A percentile compares a stretch with the other conserved stretches of the same genome.
Conservation (phyloP, 129 eudicot genomes). For the Chrysanthemum makinoi region DNA sequence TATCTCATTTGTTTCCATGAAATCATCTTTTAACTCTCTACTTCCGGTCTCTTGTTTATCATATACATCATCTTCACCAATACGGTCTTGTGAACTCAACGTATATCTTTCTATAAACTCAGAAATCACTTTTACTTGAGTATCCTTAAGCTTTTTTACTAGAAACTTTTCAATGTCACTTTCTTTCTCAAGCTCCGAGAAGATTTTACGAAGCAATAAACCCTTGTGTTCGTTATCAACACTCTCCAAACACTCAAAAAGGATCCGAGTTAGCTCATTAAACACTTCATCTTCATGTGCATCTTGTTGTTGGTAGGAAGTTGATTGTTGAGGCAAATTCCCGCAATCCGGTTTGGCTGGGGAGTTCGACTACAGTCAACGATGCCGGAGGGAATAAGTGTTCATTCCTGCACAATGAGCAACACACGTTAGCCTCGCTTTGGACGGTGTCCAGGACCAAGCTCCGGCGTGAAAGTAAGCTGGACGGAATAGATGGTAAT, state of each 20-base stretch:
- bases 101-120: conserved; percentile 3
- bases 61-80: not conserved
- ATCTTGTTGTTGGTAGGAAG: not conserved
- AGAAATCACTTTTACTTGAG: conserved; percentile 22
- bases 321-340: no score
- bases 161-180: not conserved
- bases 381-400: no score
- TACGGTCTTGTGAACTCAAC: not conserved
- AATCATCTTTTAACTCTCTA: conserved; percentile 12
- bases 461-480: no score
- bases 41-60: conserved; percentile 3
- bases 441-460: no score
- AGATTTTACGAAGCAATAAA: conserved; percentile 12
- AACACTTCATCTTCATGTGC: conserved; percentile 16
- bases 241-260: conserved; percentile 18
- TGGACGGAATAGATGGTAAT: no score
- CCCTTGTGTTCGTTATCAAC: conserved; percentile 21
- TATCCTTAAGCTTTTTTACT: conserved; percentile 12
- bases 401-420: no score
- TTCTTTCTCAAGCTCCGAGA: conserved; percentile 21
- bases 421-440: no score
- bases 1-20: not conserved
- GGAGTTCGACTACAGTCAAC: no score
- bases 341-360: no score
- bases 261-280: conserved; percentile 9